Evolutionary conservation across 169 alveolate genomes (phyloP), one percentile per base, ranked within the genome.

Genomic region (Plasmodium vinckei): DNA sequence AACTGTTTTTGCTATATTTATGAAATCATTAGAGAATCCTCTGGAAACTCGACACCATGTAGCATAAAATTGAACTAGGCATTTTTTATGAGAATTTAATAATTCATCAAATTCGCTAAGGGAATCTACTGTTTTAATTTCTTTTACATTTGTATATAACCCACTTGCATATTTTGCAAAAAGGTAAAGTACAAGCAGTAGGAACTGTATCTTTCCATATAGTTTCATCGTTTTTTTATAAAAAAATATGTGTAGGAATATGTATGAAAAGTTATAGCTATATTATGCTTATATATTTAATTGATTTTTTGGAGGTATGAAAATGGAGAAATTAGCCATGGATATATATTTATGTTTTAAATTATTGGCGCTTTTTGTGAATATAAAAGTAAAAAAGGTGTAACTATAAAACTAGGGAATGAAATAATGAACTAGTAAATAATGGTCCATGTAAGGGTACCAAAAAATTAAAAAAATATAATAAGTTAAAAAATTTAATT

Each of bases 1-100:
- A 19, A 92, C 54, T 49, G 93, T 89, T 65, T 71, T 94, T 21
- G 97, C 95, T 21, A 92, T 72, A 15, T 87, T 73, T 46, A 87
- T 87, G 68, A 70, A 93, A 47, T 90, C 95, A 15, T 71, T 75
- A 61, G 94, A 71, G 73, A 93, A 93, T 5, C 88, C 84, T 54
- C 88, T 73, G 69, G 95, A 91, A 21, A 69, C 69, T 42, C 72
- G 61, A 59, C 95, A 91, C 90, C 96, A 89, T 27, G 73, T 47
- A n/a, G 71, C 71, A 42, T 70, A 70, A 84, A 73, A 72, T 27
- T 54, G 60, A 39, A 67, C 72, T 1, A 57, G 27, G 56, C 69
- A 51, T 1, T 73, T 60, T 73, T 72, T 73, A 17, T 84, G 64
- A 7, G 46, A 15, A 12, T 33, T 56, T 73, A 88, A 19, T 25